Percentiles rank a stretch among this genome's conserved stretches.
Evolutionary conservation across 2,329 filamentous ascomycete species (phyloP).

Genomic region (Calonectria multiphialidica): DNA sequence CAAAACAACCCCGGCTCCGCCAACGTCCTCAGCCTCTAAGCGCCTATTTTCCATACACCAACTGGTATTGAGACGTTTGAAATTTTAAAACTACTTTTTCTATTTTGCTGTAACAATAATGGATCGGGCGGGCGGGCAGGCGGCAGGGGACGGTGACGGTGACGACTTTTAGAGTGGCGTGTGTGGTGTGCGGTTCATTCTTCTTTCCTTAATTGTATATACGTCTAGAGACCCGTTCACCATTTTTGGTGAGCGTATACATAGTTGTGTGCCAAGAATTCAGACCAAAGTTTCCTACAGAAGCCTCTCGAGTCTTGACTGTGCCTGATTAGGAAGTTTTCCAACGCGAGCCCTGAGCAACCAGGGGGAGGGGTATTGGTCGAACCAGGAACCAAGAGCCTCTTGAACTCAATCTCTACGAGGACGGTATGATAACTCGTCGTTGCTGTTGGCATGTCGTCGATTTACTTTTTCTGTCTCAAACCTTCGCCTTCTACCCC

Average conservation of each 20-base stretch:
- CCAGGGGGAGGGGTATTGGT: background rate
- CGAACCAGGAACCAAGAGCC: background rate
- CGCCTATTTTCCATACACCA: background rate
- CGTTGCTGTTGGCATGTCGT: background rate
- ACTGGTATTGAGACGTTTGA: background rate
- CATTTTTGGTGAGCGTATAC: background rate
- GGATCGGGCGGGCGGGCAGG: background rate
- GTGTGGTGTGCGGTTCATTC: background rate
- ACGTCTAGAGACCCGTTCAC: background rate
- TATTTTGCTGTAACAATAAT: background rate
- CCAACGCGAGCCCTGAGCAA: background rate
- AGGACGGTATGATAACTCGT: no score
- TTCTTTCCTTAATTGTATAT: background rate
- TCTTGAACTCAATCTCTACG: background rate
- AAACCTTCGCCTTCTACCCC: background rate
- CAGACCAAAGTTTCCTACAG: background rate
- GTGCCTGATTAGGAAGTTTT: background rate
- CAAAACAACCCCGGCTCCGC: constrained; percentile 60
- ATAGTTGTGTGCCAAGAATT: constrained; percentile 1
- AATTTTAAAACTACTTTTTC: background rate
- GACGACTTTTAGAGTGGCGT: background rate
- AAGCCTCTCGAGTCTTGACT: background rate
- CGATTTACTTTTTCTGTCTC: constrained; percentile 1
- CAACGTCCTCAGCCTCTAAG: constrained; percentile 2
- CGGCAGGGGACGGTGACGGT: background rate